A percentile compares a stretch with the other conserved stretches of the same genome.
These are phyloP conservation scores for Cerioporus squamosus DNA, from an alignment of 1,284 basidiomycete genomes.

Conservation along the genomic window DNA sequence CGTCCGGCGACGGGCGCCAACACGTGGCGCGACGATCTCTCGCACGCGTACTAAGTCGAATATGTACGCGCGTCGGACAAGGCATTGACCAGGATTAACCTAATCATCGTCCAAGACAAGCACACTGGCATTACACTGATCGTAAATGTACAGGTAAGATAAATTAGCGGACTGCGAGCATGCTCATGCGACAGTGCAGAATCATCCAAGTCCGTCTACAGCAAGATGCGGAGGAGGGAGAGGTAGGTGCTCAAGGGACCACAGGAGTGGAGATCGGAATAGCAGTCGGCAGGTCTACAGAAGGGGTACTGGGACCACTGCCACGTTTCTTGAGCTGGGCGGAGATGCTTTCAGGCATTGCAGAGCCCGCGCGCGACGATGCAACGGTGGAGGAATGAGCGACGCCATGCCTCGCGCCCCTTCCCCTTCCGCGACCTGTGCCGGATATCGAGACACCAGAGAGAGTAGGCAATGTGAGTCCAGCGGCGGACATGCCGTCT, in stretches of 20 bases:
- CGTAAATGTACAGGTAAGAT: neutral
- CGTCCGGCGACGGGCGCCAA: conserved; percentile 9
- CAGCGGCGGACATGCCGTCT: conserved; percentile 17
- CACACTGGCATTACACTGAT: too few relatives aligned
- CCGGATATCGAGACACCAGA: conserved; percentile 19
- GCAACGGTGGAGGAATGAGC: conserved; percentile 16
- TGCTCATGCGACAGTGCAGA: neutral
- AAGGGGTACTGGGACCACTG: conserved; percentile 21
- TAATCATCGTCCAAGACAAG: too few relatives aligned
- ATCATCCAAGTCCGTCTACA: neutral
- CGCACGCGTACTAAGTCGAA: neutral
- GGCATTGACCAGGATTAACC: too few relatives aligned
- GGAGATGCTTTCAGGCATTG: conserved; percentile 22
- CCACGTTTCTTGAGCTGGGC: conserved; percentile 21
- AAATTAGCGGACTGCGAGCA: neutral
- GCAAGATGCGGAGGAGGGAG: neutral
- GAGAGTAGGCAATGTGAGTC: conserved; percentile 24
- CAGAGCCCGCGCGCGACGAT: conserved; percentile 23
- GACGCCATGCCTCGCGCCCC: conserved; percentile 17
- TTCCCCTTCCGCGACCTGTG: conserved; percentile 16
- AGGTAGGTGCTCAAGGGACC: conserved; percentile 1
- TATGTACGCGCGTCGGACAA: too few relatives aligned
- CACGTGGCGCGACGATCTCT: neutral
- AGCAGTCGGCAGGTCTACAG: conserved; percentile 13
- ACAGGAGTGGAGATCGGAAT: conserved; percentile 12